Percentiles rank a stretch among this genome's conserved stretches.
These are phyloP conservation scores for Trypanosoma boissoni DNA, from an alignment of 208 protist genomes.

Conservation along the genomic window DNA sequence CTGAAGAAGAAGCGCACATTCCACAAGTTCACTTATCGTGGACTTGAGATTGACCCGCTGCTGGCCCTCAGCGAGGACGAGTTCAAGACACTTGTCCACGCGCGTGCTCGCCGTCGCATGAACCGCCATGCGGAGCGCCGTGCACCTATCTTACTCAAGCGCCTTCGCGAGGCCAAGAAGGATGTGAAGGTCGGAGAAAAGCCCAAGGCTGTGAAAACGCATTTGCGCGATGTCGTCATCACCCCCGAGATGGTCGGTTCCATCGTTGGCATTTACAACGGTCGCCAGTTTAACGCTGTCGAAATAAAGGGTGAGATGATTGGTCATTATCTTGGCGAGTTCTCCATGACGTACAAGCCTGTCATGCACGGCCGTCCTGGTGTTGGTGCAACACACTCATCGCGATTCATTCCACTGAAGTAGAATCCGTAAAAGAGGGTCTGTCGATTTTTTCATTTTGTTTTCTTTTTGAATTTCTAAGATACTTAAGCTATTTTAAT, in stretches of 20 bases:
- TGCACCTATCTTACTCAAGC: conserved; percentile 95
- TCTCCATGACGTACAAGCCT: conserved; percentile 99
- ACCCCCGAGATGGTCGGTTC: conserved; percentile 99
- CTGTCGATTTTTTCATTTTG: background rate
- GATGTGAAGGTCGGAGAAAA: conserved; percentile 96
- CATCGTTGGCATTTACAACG: conserved; percentile 99
- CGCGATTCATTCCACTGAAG: conserved; percentile 88
- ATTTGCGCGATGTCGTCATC: conserved; percentile 99
- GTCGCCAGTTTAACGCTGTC: conserved; percentile 98
- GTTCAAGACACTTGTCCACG: conserved; percentile 93
- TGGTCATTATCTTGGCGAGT: conserved; percentile 99
- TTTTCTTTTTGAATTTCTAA: background rate
- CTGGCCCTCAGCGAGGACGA: conserved; percentile 93
- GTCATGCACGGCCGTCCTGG: conserved; percentile 99
- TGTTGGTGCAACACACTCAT: conserved; percentile 98
- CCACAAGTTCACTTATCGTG: conserved; percentile 98
- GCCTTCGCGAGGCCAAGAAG: conserved; percentile 97
- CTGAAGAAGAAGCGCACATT: conserved; percentile 97
- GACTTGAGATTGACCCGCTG: conserved; percentile 94
- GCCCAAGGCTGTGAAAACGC: conserved; percentile 98
- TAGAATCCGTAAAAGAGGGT: conserved; percentile 30
- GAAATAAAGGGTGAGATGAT: conserved; percentile 99
- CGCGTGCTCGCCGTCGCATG: conserved; percentile 94
- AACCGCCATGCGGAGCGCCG: conserved; percentile 90
- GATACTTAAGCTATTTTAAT: background rate